Conservation (phyloP, 495 filamentous ascomycete species). For the Aspergillus wentii region DNA sequence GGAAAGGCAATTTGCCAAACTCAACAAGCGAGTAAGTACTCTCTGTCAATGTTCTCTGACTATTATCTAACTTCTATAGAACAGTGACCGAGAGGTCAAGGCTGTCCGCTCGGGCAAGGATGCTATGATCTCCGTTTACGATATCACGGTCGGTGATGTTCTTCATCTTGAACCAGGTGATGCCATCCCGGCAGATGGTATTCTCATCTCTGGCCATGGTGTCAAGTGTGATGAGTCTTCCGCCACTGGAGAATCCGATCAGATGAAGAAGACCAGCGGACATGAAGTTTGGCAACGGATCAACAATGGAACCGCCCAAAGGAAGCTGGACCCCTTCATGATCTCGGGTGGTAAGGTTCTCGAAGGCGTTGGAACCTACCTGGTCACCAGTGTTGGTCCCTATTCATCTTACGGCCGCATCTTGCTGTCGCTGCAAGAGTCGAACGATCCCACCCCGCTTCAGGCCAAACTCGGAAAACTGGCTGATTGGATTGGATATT, state of each 20-base stretch:
- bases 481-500: constrained; percentile 60
- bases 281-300: constrained; percentile 56
- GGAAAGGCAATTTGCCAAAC: constrained; percentile 70
- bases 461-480: constrained; percentile 59
- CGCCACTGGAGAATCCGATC: constrained; percentile 64
- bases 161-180: constrained; percentile 72
- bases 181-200: constrained; percentile 58
- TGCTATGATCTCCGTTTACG: constrained; percentile 63
- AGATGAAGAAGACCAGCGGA: constrained; percentile 58
- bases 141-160: constrained; percentile 69
- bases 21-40: constrained; percentile 58
- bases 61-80: constrained; percentile 33
- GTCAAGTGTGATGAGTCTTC: constrained; percentile 67
- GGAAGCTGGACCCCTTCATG: constrained; percentile 61
- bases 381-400: constrained; percentile 60
- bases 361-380: constrained; percentile 59
- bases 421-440: constrained; percentile 56
- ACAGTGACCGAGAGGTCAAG: constrained; percentile 75
- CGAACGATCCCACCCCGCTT: constrained; percentile 58
- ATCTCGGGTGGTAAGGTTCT: constrained; percentile 61
- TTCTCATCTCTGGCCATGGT: constrained; percentile 58
- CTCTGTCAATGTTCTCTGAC: background rate
- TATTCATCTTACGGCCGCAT: constrained; percentile 63
- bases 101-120: constrained; percentile 73
- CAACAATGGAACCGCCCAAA: constrained; percentile 46